These are phyloP conservation scores for Eucalyptus pumila DNA, from an alignment of 345 rosid genomes.

Conservation along the genomic window DNA sequence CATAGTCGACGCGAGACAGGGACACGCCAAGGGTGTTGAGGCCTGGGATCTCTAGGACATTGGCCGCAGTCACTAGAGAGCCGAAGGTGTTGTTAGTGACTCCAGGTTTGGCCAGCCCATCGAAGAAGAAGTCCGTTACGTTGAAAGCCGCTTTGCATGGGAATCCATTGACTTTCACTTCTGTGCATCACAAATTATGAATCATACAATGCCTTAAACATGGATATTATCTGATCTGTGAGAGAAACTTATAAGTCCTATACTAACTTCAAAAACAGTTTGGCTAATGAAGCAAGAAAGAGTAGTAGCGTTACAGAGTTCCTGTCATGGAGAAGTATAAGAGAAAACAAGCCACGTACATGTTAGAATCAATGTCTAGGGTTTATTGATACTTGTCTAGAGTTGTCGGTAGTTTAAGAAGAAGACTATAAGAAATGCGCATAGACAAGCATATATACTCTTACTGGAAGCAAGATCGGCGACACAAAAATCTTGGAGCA, in stretches of 20 bases:
- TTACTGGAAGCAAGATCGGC: conserved; percentile 37
- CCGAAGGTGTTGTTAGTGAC: not conserved
- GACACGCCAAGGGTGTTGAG: conserved; percentile 29
- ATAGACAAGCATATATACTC: not conserved
- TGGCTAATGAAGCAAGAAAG: not conserved
- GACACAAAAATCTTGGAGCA: conserved; percentile 81
- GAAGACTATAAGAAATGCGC: not conserved
- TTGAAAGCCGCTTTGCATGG: not conserved
- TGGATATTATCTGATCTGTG: not conserved
- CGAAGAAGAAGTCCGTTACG: not conserved
- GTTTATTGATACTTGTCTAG: not conserved
- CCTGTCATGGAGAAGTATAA: not conserved
- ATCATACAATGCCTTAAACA: not conserved
- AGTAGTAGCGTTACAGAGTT: not conserved
- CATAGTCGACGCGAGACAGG: conserved; percentile 46
- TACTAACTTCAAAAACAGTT: not conserved
- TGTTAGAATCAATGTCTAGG: not conserved
- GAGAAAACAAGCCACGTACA: not conserved
- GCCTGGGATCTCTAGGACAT: not conserved
- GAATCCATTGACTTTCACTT: not conserved
- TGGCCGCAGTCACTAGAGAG: not conserved
- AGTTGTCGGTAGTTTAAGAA: not conserved
- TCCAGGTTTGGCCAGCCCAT: not conserved
- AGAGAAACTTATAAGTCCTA: not conserved
- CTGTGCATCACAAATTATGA: not conserved